phyloP scores from a whole-genome alignment of 371 early-diverging fungal genomes.

The Conidiobolus incongruus region DNA sequence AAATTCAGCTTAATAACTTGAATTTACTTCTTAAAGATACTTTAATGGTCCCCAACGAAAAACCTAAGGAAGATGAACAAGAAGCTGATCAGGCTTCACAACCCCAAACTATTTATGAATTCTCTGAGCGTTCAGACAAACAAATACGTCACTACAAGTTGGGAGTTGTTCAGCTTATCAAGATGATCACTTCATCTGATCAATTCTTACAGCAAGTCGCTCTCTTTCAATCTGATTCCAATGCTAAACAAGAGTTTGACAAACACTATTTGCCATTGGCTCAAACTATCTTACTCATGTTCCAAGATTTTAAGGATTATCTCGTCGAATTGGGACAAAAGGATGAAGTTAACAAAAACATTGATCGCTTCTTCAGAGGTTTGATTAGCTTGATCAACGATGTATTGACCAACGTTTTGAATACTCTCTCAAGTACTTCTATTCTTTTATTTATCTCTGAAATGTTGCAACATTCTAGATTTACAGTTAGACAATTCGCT shows the following conservation, averaged over 20 bases:
- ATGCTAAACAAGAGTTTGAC: conserved; percentile 19
- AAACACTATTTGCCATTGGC: conserved; percentile 24
- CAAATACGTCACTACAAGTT: conserved; percentile 58
- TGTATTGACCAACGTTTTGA: conserved; percentile 50
- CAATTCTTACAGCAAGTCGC: conserved; percentile 35
- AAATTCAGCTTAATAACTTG: conserved; percentile 37
- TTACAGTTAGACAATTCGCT: conserved; percentile 51
- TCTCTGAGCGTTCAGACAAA: conserved; percentile 26
- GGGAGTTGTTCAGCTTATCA: conserved; percentile 31
- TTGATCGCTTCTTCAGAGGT: conserved; percentile 31
- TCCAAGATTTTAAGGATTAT: conserved; percentile 6
- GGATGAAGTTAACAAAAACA: neutral
- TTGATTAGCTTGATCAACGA: conserved; percentile 36
- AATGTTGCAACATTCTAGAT: conserved; percentile 40
- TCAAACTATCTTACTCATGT: conserved; percentile 21
- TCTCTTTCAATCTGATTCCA: conserved; percentile 12
- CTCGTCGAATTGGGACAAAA: neutral
- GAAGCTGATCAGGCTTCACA: conserved; percentile 6
- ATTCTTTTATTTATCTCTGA: conserved; percentile 44
- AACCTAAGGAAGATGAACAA: conserved; percentile 16
- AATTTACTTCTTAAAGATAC: too few species aligned
- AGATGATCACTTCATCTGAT: conserved; percentile 6
- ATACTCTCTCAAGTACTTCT: conserved; percentile 39
- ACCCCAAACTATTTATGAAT: conserved; percentile 13
- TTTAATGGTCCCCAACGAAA: conserved; percentile 33